A percentile compares a stretch with the other conserved stretches of the same genome.
These are phyloP conservation scores for Penicillium sp. DNA, from an alignment of 2,329 filamentous ascomycete species.

Conservation along the genomic window DNA sequence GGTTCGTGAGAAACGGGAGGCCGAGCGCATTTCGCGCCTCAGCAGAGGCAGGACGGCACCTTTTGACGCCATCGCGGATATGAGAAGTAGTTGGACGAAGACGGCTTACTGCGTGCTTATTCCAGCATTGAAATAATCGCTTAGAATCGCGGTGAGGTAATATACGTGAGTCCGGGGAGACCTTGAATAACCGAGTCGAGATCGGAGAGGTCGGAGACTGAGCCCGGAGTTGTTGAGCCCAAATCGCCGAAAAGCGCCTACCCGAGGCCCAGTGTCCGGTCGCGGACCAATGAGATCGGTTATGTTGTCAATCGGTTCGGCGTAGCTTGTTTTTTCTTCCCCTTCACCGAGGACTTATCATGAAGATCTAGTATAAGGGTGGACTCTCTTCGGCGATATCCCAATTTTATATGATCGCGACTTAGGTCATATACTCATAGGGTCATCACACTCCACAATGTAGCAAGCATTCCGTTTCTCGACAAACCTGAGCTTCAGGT, in stretches of 20 bases:
- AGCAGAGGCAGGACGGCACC: slow-evolving; percentile 40
- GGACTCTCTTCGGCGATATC: neutral
- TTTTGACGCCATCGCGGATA: slow-evolving; percentile 42
- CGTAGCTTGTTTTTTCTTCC: neutral
- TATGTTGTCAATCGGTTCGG: neutral
- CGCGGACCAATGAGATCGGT: slow-evolving; percentile 25
- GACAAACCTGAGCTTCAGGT: neutral
- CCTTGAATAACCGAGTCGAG: slow-evolving; percentile 29
- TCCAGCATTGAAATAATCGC: slow-evolving; percentile 15
- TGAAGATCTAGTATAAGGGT: neutral
- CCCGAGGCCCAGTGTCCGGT: slow-evolving; percentile 16
- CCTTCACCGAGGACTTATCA: slow-evolving; percentile 8
- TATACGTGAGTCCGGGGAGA: neutral
- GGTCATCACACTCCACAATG: too few species aligned
- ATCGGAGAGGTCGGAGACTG: slow-evolving; percentile 1
- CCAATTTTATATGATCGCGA: neutral
- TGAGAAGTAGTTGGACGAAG: neutral
- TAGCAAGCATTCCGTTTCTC: neutral
- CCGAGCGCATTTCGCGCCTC: slow-evolving; percentile 39
- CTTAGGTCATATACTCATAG: too few species aligned
- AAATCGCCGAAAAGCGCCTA: slow-evolving; percentile 27
- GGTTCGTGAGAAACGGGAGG: slow-evolving; percentile 30
- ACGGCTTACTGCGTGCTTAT: slow-evolving; percentile 4
- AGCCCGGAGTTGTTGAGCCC: slow-evolving; percentile 1
- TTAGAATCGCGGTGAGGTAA: neutral